Percentiles rank a stretch among this genome's conserved stretches.
Conservation (phyloP, 1,284 basidiomycete species). For the Tylopilus orsonianus region DNA sequence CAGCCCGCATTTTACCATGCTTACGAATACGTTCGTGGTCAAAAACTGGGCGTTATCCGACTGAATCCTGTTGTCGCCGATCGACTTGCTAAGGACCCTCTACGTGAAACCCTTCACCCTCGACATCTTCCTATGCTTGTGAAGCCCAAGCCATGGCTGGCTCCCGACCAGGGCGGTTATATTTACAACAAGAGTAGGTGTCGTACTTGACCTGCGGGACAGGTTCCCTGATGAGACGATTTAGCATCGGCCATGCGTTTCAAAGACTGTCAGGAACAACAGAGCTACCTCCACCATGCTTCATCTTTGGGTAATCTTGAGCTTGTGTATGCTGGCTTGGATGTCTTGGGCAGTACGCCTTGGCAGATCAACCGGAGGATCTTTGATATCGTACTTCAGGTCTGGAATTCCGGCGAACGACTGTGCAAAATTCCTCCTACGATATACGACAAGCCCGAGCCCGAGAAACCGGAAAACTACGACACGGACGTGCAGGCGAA, state of each 20-base stretch:
- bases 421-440: constrained; percentile 80
- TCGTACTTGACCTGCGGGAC: neutral
- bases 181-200: constrained; percentile 70
- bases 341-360: constrained; percentile 88
- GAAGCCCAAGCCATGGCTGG: constrained; percentile 86
- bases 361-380: constrained; percentile 87
- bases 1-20: constrained; percentile 93
- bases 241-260: constrained; percentile 84
- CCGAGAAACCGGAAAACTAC: constrained; percentile 59
- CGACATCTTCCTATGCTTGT: constrained; percentile 96
- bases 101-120: constrained; percentile 83
- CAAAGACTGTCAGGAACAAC: constrained; percentile 90
- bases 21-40: constrained; percentile 92
- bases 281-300: constrained; percentile 77
- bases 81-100: constrained; percentile 75
- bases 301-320: constrained; percentile 78
- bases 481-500: constrained; percentile 70
- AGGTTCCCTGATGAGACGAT: constrained; percentile 5
- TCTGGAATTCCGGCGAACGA: constrained; percentile 84
- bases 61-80: constrained; percentile 83
- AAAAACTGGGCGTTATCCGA: constrained; percentile 89
- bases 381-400: constrained; percentile 69
- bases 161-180: constrained; percentile 83
- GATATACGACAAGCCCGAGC: constrained; percentile 59
- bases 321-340: constrained; percentile 84